A percentile compares a stretch with the other conserved stretches of the same genome.
Conservation (phyloP, 2,329 filamentous ascomycete species). For the Xylaria sp. region DNA sequence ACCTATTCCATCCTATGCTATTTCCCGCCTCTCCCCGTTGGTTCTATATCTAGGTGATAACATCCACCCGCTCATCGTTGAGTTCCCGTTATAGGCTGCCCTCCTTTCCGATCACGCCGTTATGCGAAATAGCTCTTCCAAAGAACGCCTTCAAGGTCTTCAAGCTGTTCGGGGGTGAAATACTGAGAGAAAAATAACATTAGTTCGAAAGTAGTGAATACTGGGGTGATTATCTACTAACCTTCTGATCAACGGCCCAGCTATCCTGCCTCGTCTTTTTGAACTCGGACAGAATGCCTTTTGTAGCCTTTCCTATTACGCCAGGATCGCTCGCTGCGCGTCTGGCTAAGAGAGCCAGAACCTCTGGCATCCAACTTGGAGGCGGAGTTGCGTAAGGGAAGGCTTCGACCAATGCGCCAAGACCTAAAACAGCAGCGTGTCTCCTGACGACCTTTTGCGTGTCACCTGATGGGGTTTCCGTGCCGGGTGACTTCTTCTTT, state of each 20-base stretch:
- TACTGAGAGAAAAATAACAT: slow-evolving; percentile 60
- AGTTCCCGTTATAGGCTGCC: background rate
- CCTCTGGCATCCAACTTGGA: slow-evolving; percentile 92
- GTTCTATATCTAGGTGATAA: background rate
- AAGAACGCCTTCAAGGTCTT: slow-evolving; percentile 93
- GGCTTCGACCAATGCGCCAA: slow-evolving; percentile 91
- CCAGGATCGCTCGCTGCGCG: slow-evolving; percentile 89
- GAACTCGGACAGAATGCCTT: slow-evolving; percentile 93
- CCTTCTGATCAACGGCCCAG: slow-evolving; percentile 98
- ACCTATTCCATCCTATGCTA: slow-evolving; percentile 1
- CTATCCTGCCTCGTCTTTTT: slow-evolving; percentile 99
- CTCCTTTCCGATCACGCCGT: slow-evolving; percentile 8
- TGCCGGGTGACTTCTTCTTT: slow-evolving; percentile 72
- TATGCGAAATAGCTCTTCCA: slow-evolving; percentile 99
- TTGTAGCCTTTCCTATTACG: slow-evolving; percentile 94
- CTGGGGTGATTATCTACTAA: slow-evolving; percentile 53
- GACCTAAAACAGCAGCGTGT: slow-evolving; percentile 90
- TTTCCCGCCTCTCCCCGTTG: background rate
- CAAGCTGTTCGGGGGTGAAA: slow-evolving; percentile 91
- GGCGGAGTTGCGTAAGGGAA: slow-evolving; percentile 97
- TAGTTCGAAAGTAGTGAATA: slow-evolving; percentile 40
- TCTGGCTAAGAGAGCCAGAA: slow-evolving; percentile 84
- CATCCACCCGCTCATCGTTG: background rate
- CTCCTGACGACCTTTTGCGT: slow-evolving; percentile 83
- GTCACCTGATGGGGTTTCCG: slow-evolving; percentile 75